phyloP scores from a whole-genome alignment of 2,329 filamentous ascomycete species.

The Parastagonospora avenae region DNA sequence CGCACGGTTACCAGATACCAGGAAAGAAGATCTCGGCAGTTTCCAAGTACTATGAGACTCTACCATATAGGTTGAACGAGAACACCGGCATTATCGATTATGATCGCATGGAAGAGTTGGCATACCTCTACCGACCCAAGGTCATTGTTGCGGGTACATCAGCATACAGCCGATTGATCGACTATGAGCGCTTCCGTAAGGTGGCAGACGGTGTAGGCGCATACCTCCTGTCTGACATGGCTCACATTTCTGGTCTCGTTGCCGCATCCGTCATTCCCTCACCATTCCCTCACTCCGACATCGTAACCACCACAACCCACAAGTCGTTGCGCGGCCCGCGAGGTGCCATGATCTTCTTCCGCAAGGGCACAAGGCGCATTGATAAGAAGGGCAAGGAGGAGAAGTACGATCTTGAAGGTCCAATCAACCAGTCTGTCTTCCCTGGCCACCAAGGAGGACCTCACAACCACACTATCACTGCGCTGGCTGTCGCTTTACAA shows the following conservation, averaged over 20 bases:
- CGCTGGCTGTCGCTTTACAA: conserved; percentile 90
- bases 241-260: conserved; percentile 95
- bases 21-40: conserved; percentile 85
- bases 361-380: conserved; percentile 89
- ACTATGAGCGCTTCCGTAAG: conserved; percentile 94
- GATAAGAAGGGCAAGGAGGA: conserved; percentile 92
- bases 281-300: conserved; percentile 89
- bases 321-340: conserved; percentile 97
- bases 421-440: conserved; percentile 99
- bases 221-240: conserved; percentile 97
- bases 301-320: conserved; percentile 98
- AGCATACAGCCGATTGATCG: conserved; percentile 96
- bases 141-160: conserved; percentile 95
- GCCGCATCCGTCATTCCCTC: conserved; percentile 91
- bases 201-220: conserved; percentile 92
- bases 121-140: conserved; percentile 91
- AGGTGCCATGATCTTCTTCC: conserved; percentile 99
- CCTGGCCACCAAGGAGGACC: conserved; percentile 97
- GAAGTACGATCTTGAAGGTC: conserved; percentile 91
- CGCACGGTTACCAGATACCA: conserved; percentile 96
- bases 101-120: conserved; percentile 87
- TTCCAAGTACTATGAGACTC: conserved; percentile 98
- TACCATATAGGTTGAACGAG: conserved; percentile 90
- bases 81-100: conserved; percentile 98
- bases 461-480: conserved; percentile 99